Evolutionary conservation across 805 yeast species (phyloP), one percentile per base, ranked within the genome.

Genomic region (Wickerhamiella shivajii): DNA sequence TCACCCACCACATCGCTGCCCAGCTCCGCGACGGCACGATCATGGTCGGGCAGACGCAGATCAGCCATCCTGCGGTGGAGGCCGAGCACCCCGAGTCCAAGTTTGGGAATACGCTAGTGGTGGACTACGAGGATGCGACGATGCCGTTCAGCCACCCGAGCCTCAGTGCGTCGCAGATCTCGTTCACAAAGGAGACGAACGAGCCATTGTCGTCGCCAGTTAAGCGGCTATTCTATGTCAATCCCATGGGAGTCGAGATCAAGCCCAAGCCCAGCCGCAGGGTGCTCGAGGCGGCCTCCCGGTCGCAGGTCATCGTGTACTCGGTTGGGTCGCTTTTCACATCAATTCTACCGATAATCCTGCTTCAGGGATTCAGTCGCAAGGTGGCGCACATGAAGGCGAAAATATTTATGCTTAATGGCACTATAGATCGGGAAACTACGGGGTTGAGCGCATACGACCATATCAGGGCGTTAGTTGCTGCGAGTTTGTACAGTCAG

Each of bases 291-390:
- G 60, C 67, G 16, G 49, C 83, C 3, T 46, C 60, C 14, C 27
- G 29, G 5, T 59, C 80, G 0, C 67, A 74, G 23, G 60, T 68
- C 10, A 56, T 84, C 0, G 59, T 85, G 0, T 80, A 74, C 49
- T 78, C 93, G 0, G 78, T 85, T 36, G 96, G 97, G 1, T 78
- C 93, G 1, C 59, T 85, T 23, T 78, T 79, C 76, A 85, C 97
- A 0, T 79, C 93, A 32, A 71, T 78, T 5, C 57, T 83, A 3
- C 96, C 97, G 0, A 73, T 83, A 0, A 56, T 83, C 5, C 66
- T 81, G 6, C 57, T 81, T 3, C 70, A 70, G 33, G 93, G 92
- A 2, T 64, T 64, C 22, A 74, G 83, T 0, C 29, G 24, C 5
- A 15, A 28, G 8, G 18, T 24, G 10, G 67, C 79, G 45, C 17